Evolutionary conservation across 148 eudicot genomes (phyloP), one percentile per base, ranked within the genome.

Genomic region (Spergularia bocconei): DNA sequence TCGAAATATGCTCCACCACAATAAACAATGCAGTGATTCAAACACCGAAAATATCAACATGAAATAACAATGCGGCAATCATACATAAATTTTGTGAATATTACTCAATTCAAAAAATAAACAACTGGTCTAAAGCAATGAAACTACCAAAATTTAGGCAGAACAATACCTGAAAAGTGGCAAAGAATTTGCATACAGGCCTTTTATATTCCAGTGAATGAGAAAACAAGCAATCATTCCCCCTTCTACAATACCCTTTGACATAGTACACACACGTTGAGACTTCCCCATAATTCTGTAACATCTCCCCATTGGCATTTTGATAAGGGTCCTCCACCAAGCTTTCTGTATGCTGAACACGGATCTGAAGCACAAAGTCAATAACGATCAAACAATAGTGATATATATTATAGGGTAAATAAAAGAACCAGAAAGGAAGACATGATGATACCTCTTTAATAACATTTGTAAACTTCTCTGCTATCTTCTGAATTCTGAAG

Each of bases 201-300:
- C 73, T 84, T 67, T 75, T 89, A 59, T 90, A 88, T 83, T 84
- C 83, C 23, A 84, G 80, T 39, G 97, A 89, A 85, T 92, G 98
- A 77, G 96, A 80, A 82, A 85, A 95, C 29, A 44, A 14, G 75
- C 97, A 95, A 69, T 87, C 82, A 77, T 19, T 61, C 50, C 98
- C 97, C 85, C 89, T 84, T 79, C 79, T 95, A 85, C 98, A 95
- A 72, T 72, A 74, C 56, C 98, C 97, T 71, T 79, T 81, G 41
- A 82, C 67, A 75, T 87, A 95, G 79, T 76, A 95, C 85, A 75
- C 88, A 80, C 98, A 95, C 51, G 84, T 67, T 75, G 89, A 52
- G 63, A 81, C 81, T 74, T 85, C 91, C 69, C 77, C 84, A 59
- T 78, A 54, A 25, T 33, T 57, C 75, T 67, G 61, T 69, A 69